Evolutionary conservation across 768 basidiomycete genomes (phyloP), one percentile per base, ranked within the genome.

Genomic region (Sarcodon sp.): DNA sequence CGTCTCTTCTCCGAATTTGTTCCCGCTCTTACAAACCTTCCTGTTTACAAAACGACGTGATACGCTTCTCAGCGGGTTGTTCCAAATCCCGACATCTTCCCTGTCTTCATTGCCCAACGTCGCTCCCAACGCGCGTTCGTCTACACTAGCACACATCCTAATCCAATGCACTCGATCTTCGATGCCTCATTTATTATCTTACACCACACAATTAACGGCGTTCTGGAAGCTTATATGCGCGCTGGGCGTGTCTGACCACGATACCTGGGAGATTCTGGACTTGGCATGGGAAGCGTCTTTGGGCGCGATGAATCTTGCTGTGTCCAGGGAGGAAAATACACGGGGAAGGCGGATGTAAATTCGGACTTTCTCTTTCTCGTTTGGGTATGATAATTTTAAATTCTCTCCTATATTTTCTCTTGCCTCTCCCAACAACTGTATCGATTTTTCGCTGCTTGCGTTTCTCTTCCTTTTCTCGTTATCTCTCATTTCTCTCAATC

Each of bases 1-100:
- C 35, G 62, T 90, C 9, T 83, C 85, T 1, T 73, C 73, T 5
- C 79, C 83, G 8, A 62, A 68, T 2, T 72, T 75, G 9, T 88
- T 80, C 67, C 66, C 76, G 2, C 61, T 69, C 33, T 67, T 90
- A 31, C 69, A 75, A 46, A 60, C 69, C 10, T 89, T 76, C 67
- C 69, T 89, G 47, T 87, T 89, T 64, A 79, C 75, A 9, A 79
- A 78, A 50, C 67, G 74, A 46, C 51, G 69, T 0, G 60, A 68
- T n/a, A 55, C 58, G 35, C 69, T 90, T 18, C 67, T 85, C 50
- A 61, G 64, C 8, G 58, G 69, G 3, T 68, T 86, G 37, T 55
- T 72, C 51, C 63, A 71, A 31, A 27, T 41, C 13, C 27, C 39
- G 8, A 8, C 39, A 27, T 41, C 39, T 16, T 49, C 56, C 13